Evolutionary conservation across 2,329 filamentous ascomycete species (phyloP).

Genomic region (Hypoxylon sp.): DNA sequence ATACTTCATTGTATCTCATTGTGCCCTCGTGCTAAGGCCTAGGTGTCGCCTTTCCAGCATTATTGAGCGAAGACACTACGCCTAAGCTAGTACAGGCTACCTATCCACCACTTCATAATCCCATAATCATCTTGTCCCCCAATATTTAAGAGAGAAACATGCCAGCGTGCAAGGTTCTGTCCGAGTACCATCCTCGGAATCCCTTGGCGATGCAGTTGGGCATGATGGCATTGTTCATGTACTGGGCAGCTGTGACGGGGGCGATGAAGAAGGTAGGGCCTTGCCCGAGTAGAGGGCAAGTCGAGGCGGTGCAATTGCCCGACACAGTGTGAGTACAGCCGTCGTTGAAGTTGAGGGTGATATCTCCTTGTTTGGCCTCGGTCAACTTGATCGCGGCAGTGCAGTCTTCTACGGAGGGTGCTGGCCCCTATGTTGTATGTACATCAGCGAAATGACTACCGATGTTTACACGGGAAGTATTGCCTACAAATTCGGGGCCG

Average conservation of each 20-base stretch:
- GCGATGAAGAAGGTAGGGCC: slow-evolving; percentile 42
- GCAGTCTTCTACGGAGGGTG: slow-evolving; percentile 47
- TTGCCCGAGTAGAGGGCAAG: slow-evolving; percentile 44
- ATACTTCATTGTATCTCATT: slow-evolving; percentile 5
- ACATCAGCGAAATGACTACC: not conserved
- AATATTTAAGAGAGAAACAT: slow-evolving; percentile 44
- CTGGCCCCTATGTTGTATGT: slow-evolving; percentile 39
- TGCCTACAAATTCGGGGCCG: slow-evolving; percentile 29
- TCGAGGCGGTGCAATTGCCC: slow-evolving; percentile 46
- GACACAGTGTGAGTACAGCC: slow-evolving; percentile 44
- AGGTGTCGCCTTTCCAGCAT: slow-evolving; percentile 10
- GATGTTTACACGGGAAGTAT: not conserved
- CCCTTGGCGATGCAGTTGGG: slow-evolving; percentile 48
- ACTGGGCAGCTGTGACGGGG: slow-evolving; percentile 42
- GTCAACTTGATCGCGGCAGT: slow-evolving; percentile 43
- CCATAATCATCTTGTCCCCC: not conserved
- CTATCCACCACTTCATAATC: not conserved
- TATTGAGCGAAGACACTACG: not conserved
- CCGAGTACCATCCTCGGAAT: slow-evolving; percentile 47
- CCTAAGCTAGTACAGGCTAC: not conserved
- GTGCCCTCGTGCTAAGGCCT: slow-evolving; percentile 8
- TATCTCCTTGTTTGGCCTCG: slow-evolving; percentile 36
- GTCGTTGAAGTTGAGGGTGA: slow-evolving; percentile 44
- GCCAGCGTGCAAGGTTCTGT: slow-evolving; percentile 44
- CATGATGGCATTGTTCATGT: slow-evolving; percentile 42